These are phyloP conservation scores for Aspergillus sclerotiicarbonarius DNA, from an alignment of 495 filamentous ascomycete species.

Conservation along the genomic window DNA sequence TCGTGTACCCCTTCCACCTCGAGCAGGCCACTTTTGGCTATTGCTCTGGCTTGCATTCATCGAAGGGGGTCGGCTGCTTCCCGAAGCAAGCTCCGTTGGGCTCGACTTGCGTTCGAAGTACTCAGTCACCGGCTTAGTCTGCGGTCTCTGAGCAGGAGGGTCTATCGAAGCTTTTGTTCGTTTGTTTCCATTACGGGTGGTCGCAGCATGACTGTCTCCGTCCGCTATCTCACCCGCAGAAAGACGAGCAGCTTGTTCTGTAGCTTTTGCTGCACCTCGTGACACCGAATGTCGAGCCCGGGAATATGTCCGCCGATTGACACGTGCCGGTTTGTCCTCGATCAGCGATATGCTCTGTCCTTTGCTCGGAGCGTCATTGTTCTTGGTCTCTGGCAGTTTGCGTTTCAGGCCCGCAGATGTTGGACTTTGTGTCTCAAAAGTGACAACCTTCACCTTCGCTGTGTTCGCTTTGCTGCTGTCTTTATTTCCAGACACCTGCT, in stretches of 20 bases:
- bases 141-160: neutral
- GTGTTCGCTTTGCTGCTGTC: neutral
- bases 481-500: neutral
- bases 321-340: constrained; percentile 1
- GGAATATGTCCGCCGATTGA: constrained; percentile 22
- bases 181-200: constrained; percentile 5
- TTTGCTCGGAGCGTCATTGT: neutral
- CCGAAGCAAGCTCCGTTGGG: constrained; percentile 20
- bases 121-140: constrained; percentile 11
- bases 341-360: neutral
- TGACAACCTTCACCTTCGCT: constrained; percentile 28
- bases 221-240: neutral
- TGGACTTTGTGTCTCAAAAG: constrained; percentile 21
- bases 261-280: neutral
- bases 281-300: constrained; percentile 11
- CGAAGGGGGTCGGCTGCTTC: constrained; percentile 17
- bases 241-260: neutral
- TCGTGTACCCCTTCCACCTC: constrained; percentile 20
- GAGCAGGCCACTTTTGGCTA: constrained; percentile 8
- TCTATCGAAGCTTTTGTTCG: constrained; percentile 8
- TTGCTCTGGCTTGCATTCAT: constrained; percentile 4
- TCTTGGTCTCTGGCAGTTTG: constrained; percentile 3
- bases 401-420: neutral
- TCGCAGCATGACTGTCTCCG: neutral
- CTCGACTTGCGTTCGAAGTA: constrained; percentile 20